Percentiles rank a stretch among this genome's conserved stretches.
Evolutionary conservation across 1,284 basidiomycete genomes (phyloP).

Genomic region (Boletellus dicymbophilus): DNA sequence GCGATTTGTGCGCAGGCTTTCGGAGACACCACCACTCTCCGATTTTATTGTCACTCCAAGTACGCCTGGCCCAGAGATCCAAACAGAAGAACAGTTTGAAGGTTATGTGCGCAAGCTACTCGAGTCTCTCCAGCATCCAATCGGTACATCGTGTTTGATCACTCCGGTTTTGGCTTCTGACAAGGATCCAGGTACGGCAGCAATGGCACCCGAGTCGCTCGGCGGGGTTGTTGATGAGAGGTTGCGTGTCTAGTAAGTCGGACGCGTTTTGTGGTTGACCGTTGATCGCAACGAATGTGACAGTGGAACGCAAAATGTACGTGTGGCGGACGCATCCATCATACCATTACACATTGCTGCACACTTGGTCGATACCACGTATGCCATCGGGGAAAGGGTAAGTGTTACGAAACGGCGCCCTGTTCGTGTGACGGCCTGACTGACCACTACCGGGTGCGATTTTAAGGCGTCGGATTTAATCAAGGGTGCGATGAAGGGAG

Average conservation of each 20-base stretch:
- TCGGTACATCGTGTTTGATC: constrained; percentile 9
- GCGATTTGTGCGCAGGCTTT: constrained; percentile 16
- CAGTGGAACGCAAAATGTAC: constrained; percentile 20
- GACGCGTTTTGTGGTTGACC: background rate
- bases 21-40: constrained; percentile 20
- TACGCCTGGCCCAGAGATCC: constrained; percentile 21
- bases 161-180: too few relatives aligned
- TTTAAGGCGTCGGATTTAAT: constrained; percentile 15
- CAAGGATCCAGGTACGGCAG: constrained; percentile 11
- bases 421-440: background rate
- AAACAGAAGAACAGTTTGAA: constrained; percentile 20
- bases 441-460: too few relatives aligned
- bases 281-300: background rate
- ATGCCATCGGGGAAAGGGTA: constrained; percentile 23
- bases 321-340: constrained; percentile 20
- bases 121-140: constrained; percentile 11
- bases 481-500: background rate
- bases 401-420: background rate
- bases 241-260: constrained; percentile 17
- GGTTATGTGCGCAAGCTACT: constrained; percentile 6
- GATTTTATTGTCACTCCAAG: constrained; percentile 17
- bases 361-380: constrained; percentile 19
- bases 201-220: constrained; percentile 16
- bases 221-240: constrained; percentile 21
- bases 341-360: constrained; percentile 15